Base-by-base conservation (phyloP, 73 alveolate species). In the Paramecium biaurelia region DNA sequence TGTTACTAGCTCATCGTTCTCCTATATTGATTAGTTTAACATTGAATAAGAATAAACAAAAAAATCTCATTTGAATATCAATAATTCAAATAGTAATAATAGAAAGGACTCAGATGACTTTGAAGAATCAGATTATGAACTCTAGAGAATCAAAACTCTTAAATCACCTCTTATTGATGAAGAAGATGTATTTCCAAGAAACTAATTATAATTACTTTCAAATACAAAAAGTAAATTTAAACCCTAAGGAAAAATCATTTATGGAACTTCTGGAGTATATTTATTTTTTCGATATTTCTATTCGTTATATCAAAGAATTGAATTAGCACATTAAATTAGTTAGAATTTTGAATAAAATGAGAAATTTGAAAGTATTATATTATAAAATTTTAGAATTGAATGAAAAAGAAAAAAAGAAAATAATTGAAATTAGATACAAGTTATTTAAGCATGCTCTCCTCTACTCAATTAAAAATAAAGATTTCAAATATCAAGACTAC, bases 211-310 rank as follows among this genome's bases (percentile, higher is more conserved):
- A 79, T 43, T 24, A 79, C 20, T 14, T 6, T 38, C 90, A 15
- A 41, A 79, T 12, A 14, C 47, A 20, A 4, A 79, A 4, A 34
- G 57, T n/a, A 53, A 53, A 5, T 74, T 12, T 41, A 34, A 37
- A 34, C 87, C 87, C 4, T 2, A 34, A 14, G 87, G 87, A 14
- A 30, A 79, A 79, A 24, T 42, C 11, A 79, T 79, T 23, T 79
- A 79, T 45, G 90, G 90, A 14, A 79, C 70, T 11, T 47, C 35
- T 0, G 90, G 90, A 24, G 23, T 79, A 8, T 79, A 79, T 63
- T 14, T 79, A 24, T 79, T 79, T 47, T 24, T 79, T 79, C 47
- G 90, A 79, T 79, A 79, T 79, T 79, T 38, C 28, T 79, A 79
- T 79, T 42, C 90, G 10, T 15, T 79, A 2, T 79, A 79, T 47